Percentiles rank a stretch among this genome's conserved stretches.
phyloP scores from a whole-genome alignment of 805 yeast species.

The Starmerella sirachaensis region DNA sequence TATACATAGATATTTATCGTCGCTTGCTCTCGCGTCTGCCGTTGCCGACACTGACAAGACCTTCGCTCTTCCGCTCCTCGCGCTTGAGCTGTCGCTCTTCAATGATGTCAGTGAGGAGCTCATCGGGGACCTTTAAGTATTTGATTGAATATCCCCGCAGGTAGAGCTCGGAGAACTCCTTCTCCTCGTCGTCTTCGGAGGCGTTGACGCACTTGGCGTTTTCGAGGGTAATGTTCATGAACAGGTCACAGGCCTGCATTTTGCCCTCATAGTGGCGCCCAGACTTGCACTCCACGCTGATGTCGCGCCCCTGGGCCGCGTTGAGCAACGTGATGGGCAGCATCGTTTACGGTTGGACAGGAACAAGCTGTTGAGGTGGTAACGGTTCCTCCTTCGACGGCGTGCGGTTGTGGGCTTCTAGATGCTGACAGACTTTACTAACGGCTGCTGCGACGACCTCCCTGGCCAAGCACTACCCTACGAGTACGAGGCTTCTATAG shows the following conservation, averaged over 20 bases:
- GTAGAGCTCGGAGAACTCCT: constrained; percentile 19
- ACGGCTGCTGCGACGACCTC: too few species aligned
- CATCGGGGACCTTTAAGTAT: constrained; percentile 34
- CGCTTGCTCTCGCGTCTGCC: too few species aligned
- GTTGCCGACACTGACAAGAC: too few species aligned
- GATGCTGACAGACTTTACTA: too few species aligned
- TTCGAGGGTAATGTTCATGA: constrained; percentile 85
- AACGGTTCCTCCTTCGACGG: too few species aligned
- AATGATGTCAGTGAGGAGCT: constrained; percentile 29
- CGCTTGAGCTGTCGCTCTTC: constrained; percentile 30
- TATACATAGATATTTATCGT: too few species aligned
- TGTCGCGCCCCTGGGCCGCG: constrained; percentile 78
- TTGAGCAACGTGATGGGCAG: constrained; percentile 84
- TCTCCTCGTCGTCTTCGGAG: constrained; percentile 10
- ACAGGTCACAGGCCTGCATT: constrained; percentile 74
- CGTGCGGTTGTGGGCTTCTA: too few species aligned
- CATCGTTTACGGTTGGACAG: too few species aligned
- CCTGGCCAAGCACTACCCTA: too few species aligned
- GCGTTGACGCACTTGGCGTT: constrained; percentile 44
- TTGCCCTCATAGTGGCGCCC: constrained; percentile 84
- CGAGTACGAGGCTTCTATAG: too few species aligned
- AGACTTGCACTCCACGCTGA: constrained; percentile 78
- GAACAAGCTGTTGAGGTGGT: too few species aligned
- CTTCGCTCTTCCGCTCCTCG: constrained; percentile 23
- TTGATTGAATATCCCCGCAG: constrained; percentile 28